Percentiles rank a stretch among this genome's conserved stretches.
These are phyloP conservation scores for Apiospora arundinis DNA, from an alignment of 2,329 filamentous ascomycete species.

Conservation along the genomic window DNA sequence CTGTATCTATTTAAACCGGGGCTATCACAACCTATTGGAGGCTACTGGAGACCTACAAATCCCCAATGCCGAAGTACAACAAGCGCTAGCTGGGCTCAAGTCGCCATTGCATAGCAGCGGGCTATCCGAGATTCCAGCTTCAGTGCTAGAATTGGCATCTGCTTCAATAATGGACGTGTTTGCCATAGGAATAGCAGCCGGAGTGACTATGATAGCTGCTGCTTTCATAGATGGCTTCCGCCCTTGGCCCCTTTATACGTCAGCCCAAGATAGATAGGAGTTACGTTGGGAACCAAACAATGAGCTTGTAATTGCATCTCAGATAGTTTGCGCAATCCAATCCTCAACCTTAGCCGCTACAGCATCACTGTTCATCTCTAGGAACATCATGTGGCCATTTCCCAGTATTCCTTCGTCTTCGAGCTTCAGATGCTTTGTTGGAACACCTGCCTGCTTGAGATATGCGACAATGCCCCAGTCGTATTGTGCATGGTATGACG, in stretches of 20 bases:
- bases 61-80: background rate
- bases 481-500: constrained; percentile 53
- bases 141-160: background rate
- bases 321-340: constrained; percentile 33
- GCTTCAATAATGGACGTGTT: background rate
- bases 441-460: constrained; percentile 49
- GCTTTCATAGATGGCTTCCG: constrained; percentile 6
- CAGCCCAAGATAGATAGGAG: background rate
- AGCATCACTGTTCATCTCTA: constrained; percentile 54
- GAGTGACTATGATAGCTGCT: background rate
- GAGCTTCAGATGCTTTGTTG: constrained; percentile 44
- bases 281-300: background rate
- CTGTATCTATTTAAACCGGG: background rate
- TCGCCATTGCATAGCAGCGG: background rate
- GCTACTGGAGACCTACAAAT: background rate
- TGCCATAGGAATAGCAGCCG: constrained; percentile 1
- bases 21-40: background rate
- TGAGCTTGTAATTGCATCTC: background rate
- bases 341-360: constrained; percentile 40
- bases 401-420: constrained; percentile 47
- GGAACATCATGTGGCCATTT: constrained; percentile 56
- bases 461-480: constrained; percentile 50
- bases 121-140: background rate
- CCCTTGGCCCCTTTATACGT: background rate
- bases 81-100: background rate